Evolutionary conservation across 2,329 filamentous ascomycete species (phyloP), one percentile per base, ranked within the genome.

Genomic region (Alternaria sp.): DNA sequence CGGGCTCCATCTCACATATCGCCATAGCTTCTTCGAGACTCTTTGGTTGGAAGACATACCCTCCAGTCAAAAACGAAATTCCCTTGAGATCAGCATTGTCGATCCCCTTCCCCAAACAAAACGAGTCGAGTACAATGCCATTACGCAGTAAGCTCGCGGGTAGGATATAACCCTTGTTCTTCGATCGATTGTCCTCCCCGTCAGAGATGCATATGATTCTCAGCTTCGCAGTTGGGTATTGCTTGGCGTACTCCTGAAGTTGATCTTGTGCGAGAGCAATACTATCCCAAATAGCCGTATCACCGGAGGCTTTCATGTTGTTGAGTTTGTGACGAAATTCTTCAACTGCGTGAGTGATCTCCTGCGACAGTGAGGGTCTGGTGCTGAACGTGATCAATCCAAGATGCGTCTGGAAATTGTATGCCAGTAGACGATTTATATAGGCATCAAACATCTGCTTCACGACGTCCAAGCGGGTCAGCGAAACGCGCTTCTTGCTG

Each of bases 41-140:
- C 4, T 61, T 65, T 1, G 79, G 80, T 6, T 74, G 66, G 67
- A 81, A 81, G 15, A 72, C 75, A 58, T 81, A 82, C 4, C 78
- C 77, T 8, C 75, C 76, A 1, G 76, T 75, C 19, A 77, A 40
- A 59, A 73, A 71, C 0, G 77, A 79, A 0, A 81, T 30, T 0
- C 73, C 70, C 10, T 68, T 66, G 3, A 82, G 66, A 9, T 73
- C 68, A 1, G 13, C 28, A 47, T 77, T 77, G 12, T 71, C 49
- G 8, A 10, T 2, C 9, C 70, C 74, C 5, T 67, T 46, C 1
- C 77, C 79, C 8, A 81, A 59, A 25, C 70, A 74, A 47, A 81
- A 73, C 0, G 72, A 79, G 59, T 82, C 81, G 1, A 82, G 67
- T 15, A 75, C 68, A 26, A 81, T 70, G 3, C 70, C 65, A 28